Evolutionary conservation across 371 early-diverging fungal genomes (phyloP).

Genomic region (Capillidium heterosporum): DNA sequence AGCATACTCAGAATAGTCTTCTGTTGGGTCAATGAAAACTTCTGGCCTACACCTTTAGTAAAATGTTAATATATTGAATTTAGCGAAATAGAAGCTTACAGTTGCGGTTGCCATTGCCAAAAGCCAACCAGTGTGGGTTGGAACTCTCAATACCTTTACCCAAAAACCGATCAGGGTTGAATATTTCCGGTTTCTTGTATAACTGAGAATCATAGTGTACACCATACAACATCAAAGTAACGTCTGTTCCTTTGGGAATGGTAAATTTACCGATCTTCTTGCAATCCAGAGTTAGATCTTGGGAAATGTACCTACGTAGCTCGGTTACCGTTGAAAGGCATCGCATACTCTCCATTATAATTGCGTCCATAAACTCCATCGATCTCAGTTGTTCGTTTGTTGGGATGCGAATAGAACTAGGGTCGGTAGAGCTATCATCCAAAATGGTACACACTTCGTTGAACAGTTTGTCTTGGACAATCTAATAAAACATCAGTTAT

Average conservation of each 20-base stretch:
- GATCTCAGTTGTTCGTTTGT: background rate
- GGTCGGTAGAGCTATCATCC: background rate
- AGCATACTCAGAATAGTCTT: slow-evolving; percentile 26
- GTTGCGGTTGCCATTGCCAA: slow-evolving; percentile 5
- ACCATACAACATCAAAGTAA: background rate
- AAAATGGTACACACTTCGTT: slow-evolving; percentile 9
- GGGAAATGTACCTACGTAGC: background rate
- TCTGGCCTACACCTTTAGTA: slow-evolving; percentile 19
- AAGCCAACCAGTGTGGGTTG: background rate
- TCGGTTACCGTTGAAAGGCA: background rate
- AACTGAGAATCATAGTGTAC: slow-evolving; percentile 13
- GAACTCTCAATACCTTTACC: background rate
- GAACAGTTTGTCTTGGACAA: slow-evolving; percentile 1
- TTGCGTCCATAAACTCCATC: background rate
- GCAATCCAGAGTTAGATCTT: background rate
- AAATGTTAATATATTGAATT: too few species aligned
- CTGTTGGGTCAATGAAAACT: slow-evolving; percentile 32
- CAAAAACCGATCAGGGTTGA: slow-evolving; percentile 29
- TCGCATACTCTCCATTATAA: background rate
- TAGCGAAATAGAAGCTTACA: slow-evolving; percentile 1
- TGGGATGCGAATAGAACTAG: background rate
- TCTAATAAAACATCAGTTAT: too few species aligned
- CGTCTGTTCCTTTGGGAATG: background rate
- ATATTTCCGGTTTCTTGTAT: slow-evolving; percentile 19
- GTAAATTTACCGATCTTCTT: background rate